These are phyloP conservation scores for Herpetospermum pedunculosum DNA, from an alignment of 306 rosid genomes.

Conservation along the genomic window DNA sequence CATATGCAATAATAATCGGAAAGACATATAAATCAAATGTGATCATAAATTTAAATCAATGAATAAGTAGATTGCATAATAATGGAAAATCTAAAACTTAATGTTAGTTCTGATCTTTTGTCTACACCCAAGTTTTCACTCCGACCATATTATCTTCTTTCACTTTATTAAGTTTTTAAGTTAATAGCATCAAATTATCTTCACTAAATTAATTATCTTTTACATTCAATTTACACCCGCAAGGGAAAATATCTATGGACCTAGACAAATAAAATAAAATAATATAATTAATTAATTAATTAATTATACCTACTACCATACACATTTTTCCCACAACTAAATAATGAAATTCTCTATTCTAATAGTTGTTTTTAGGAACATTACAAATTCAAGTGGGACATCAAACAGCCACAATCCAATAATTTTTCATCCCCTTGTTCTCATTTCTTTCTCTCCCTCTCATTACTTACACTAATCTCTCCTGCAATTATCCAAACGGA, in stretches of 20 bases:
- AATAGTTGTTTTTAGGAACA: neutral
- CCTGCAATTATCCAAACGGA: neutral
- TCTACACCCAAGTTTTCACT: neutral
- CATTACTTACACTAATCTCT: neutral
- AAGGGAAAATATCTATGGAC: neutral
- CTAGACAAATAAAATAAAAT: neutral
- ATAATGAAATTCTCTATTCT: neutral
- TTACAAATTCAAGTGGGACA: neutral
- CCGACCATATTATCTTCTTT: neutral
- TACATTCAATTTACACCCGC: neutral
- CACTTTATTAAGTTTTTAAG: neutral
- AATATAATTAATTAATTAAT: neutral
- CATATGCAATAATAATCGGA: neutral
- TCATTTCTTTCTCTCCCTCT: neutral
- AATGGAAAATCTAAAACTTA: neutral
- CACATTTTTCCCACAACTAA: neutral
- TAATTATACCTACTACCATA: neutral
- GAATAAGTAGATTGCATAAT: neutral
- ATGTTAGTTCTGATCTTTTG: neutral
- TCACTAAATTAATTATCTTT: neutral
- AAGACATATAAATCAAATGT: neutral
- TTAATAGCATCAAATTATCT: neutral
- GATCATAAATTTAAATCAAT: neutral
- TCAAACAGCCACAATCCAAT: neutral
- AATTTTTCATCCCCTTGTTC: neutral